Base-by-base conservation (phyloP, 345 rosid genomes). In the Hirschfeldia incana region DNA sequence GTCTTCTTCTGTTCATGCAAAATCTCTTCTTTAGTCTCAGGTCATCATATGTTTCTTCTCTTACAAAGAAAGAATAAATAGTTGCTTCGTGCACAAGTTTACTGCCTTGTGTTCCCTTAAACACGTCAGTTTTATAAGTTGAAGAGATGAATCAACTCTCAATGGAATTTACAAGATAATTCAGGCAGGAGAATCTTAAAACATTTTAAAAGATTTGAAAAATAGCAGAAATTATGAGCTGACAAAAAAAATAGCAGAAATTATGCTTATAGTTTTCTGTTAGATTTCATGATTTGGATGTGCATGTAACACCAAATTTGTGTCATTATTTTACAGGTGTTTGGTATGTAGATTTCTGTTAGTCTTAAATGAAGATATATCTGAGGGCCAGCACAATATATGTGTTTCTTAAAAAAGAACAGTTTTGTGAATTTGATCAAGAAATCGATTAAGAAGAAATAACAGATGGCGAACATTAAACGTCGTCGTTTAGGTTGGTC, bases 21-120 rank as follows among this genome's bases (percentile, higher is more conserved):
- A 67, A 57, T 73, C 78, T 63, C 83, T 63, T 80, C 83, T 80
- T 80, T 63, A 29, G 79, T 39, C 72, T 74, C 65, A 80, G 83
- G 79, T 80, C 72, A 73, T 74, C 78, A 42, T 70, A 75, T 44
- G 73, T 65, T 75, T 65, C 80, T 80, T 80, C 80, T 75, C 64
- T 65, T 7, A 70, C 80, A 80, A 75, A 75, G 80, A 80, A 80
- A 75, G 80, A 76, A 80, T 75, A 26, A 49, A n/a, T 4, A 30
- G 11, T 10, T 80, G 53, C 83, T 80, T 63, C 58, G 55, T 67
- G 64, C 66, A 34, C 74, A 79, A 79, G 78, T 78, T 65, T 67
- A 49, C 37, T 72, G 33, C 59, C 51, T 33, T 61, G 16, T 75
- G 51, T 59, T 8, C 36, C 68, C 66, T 42, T 7, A 21, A 33